These are phyloP conservation scores for Aspergillus chevalieri DNA, from an alignment of 2,329 filamentous ascomycete species.

Conservation along the genomic window DNA sequence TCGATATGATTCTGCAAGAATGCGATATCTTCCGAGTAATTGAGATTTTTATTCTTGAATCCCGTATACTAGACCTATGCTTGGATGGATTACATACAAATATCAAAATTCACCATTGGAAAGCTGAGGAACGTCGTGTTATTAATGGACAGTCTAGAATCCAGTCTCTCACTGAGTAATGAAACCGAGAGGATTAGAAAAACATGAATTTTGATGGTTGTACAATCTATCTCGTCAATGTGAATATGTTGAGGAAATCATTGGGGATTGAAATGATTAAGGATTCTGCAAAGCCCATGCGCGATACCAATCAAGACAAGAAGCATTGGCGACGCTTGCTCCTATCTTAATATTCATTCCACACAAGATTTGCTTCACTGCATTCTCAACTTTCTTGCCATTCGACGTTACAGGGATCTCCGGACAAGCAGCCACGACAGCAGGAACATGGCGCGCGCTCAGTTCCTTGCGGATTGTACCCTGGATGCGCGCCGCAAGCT, in stretches of 20 bases:
- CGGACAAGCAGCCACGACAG: constrained; percentile 70
- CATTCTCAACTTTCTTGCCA: constrained; percentile 96
- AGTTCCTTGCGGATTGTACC: constrained; percentile 66
- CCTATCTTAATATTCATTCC: constrained; percentile 81
- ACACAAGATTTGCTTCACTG: constrained; percentile 92
- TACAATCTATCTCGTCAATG: too few species aligned
- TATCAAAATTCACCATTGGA: background rate
- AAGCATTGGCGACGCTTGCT: constrained; percentile 87
- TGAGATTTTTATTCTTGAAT: background rate
- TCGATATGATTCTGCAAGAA: background rate
- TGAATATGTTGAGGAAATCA: background rate
- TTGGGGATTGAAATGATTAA: constrained; percentile 8
- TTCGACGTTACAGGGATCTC: constrained; percentile 91
- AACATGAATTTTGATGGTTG: too few species aligned
- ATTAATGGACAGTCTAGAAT: constrained; percentile 6
- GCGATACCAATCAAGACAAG: constrained; percentile 81
- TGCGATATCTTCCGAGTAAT: background rate
- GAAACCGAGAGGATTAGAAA: too few species aligned
- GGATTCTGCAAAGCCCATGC: constrained; percentile 60
- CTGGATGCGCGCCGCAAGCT: constrained; percentile 60
- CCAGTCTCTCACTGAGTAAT: background rate
- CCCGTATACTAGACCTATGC: background rate
- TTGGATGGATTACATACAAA: background rate
- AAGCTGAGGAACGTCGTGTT: background rate
- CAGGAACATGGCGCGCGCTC: constrained; percentile 83